These are phyloP conservation scores for Zygosaccharomyces sapae DNA, from an alignment of 1,139 yeast genomes.

Conservation along the genomic window DNA sequence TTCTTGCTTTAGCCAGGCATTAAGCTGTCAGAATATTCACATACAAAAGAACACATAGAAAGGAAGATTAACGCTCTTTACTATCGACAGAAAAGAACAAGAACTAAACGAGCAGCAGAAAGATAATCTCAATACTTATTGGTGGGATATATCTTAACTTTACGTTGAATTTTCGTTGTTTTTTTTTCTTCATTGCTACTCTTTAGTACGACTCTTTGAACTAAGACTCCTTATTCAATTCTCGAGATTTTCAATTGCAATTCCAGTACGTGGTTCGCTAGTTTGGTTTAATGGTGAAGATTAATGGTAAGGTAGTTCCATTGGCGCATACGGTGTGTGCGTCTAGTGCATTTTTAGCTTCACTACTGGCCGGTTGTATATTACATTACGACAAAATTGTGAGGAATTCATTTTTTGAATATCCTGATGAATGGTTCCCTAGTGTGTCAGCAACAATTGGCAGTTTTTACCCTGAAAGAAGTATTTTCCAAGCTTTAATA, in stretches of 20 bases:
- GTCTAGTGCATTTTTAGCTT: slow-evolving; percentile 65
- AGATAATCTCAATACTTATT: not conserved
- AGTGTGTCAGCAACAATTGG: slow-evolving; percentile 96
- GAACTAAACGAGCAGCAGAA: not conserved
- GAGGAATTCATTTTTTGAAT: slow-evolving; percentile 76
- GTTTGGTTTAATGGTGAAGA: slow-evolving; percentile 26
- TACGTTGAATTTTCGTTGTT: not conserved
- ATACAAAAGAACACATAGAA: not conserved
- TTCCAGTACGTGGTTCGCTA: not conserved
- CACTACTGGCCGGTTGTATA: slow-evolving; percentile 65
- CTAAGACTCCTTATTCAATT: not conserved
- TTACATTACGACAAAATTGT: slow-evolving; percentile 86
- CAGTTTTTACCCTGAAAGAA: slow-evolving; percentile 92
- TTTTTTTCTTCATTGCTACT: not conserved
- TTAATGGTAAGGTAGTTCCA: slow-evolving; percentile 63
- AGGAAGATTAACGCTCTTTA: not conserved
- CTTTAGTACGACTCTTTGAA: not conserved
- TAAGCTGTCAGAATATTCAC: not conserved
- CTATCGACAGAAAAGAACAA: not conserved
- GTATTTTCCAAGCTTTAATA: slow-evolving; percentile 79
- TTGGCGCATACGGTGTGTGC: slow-evolving; percentile 71
- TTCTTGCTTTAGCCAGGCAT: not conserved
- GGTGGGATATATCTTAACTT: not conserved
- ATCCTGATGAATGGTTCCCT: slow-evolving; percentile 98
- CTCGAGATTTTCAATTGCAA: not conserved